Evolutionary conservation across 108 stramenopile genomes (phyloP), one percentile per base, ranked within the genome.

Genomic region (Epithemia pelagica): DNA sequence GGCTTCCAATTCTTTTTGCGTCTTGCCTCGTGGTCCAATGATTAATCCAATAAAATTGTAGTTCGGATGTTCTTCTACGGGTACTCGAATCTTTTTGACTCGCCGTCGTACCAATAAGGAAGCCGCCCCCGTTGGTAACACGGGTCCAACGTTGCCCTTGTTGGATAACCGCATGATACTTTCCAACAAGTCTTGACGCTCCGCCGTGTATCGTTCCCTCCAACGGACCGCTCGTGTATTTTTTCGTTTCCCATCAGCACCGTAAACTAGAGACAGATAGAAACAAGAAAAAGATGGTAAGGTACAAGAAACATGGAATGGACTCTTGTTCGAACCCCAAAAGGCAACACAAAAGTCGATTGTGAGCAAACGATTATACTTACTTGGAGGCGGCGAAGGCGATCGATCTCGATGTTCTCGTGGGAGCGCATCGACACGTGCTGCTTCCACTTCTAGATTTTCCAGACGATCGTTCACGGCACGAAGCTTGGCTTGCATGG

Each of bases 1-100:
- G 52, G 71, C 66, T 87, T 99, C 98, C 74, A 99, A 82, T 30
- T 96, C 96, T 77, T 98, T 98, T 72, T 99, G 99, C 1, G 97
- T 99, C 72, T 95, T 97, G 0, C 99, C 99, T 7, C 99, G 79
- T 0, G 99, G 98, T 20, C 99, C 99, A 33, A 95, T 91, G 58
- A 95, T 88, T 31, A 95, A 77, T 22, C 95, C 99, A 64, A 98
- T 96, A 79, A 97, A 98, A 72, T 97, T 97, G 77, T 96, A 95
- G 1, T 77, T 89, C 0, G 98, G 98, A 78, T 90, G 90, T 61
- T 92, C 81, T 66, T 96, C 89, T 25, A 92, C 69, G 2, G 95
- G 96, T 58, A 96, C 95, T 65, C 80, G 81, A 53, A 96, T 75
- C 61, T 88, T 91, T 10, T 87, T 85, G 58, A 66, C 78, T 54